A percentile compares a stretch with the other conserved stretches of the same genome.
phyloP scores from a whole-genome alignment of 2,329 filamentous ascomycete genomes.

The Trichoderma polysporum region DNA sequence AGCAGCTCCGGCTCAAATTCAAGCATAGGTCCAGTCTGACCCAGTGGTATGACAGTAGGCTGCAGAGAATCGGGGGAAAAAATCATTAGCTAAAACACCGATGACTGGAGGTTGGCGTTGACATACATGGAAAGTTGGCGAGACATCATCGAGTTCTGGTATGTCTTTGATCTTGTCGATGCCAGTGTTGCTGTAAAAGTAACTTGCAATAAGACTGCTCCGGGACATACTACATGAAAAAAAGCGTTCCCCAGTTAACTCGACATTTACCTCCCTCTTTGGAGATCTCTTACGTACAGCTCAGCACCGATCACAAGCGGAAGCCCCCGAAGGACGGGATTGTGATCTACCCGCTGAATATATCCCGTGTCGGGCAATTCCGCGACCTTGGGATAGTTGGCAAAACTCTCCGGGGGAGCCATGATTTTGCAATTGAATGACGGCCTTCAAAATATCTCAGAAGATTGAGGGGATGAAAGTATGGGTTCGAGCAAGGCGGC shows the following conservation, averaged over 20 bases:
- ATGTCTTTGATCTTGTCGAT: constrained; percentile 50
- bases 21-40: constrained; percentile 39
- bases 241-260: not conserved
- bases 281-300: constrained; percentile 45
- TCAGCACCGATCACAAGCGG: constrained; percentile 61
- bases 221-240: constrained; percentile 52
- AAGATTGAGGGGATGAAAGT: not conserved
- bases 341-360: constrained; percentile 49
- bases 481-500: not conserved
- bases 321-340: constrained; percentile 68
- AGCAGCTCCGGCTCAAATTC: constrained; percentile 44
- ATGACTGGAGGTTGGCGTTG: too few species aligned
- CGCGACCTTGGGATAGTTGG: constrained; percentile 43
- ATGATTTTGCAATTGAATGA: constrained; percentile 23
- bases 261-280: not conserved
- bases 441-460: not conserved
- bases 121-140: constrained; percentile 50
- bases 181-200: constrained; percentile 69
- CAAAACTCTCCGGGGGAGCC: constrained; percentile 36
- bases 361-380: constrained; percentile 40
- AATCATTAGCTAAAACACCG: not conserved
- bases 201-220: constrained; percentile 59
- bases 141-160: constrained; percentile 45
- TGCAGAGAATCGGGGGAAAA: constrained; percentile 26
- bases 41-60: constrained; percentile 58